Base-by-base conservation (phyloP, 768 basidiomycete species). In the Leccinum aurantiacum region DNA sequence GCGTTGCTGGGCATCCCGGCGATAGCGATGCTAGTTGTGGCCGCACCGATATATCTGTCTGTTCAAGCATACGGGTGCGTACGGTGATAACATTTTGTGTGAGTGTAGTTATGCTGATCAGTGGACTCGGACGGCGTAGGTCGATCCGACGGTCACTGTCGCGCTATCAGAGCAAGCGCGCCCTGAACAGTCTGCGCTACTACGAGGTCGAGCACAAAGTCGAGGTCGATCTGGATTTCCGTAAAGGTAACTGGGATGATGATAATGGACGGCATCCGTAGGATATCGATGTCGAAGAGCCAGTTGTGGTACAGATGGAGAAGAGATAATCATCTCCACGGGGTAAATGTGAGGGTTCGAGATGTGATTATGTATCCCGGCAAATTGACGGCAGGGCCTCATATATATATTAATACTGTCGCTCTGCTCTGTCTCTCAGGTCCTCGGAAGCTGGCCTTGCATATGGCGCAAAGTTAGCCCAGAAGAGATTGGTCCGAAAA, bases 1-100 rank as follows among this genome's bases (percentile, higher is more conserved):
- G 27, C 50, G 7, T 37, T 65, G 14, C 29, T 64, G 3, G 59
- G 60, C 6, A 46, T 61, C 15, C 63, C 64, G 3, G 56, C 50
- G 4, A 29, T 31, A 4, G 50, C 50, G n/a, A 31, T 51, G 17
- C n/a, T 51, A 11, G 50, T 14, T 31, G 50, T 24, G n/a, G 50
- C n/a, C 10, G 50, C 50, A n/a, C 50, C 50, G 27, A 29, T 51
- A 9, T 51, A 51, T 51, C 10, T 31, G 17, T 51, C 50, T 13
- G n/a, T 51, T 17, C 50, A 31, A 4, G 29, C 22, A 19, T 51
- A 51, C 10, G 50, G 22, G 50, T 51, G 50, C 50, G 50, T 51
- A 19, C 11, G 14, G 22, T 13, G 48, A 24, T 22, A 13, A 15
- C 3, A 3, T 49, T n/a, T 49, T 47, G 10, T 46, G 19, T 46